Conservation (phyloP, 1,284 basidiomycete genomes). For the Cryptococcus wingfieldii region DNA sequence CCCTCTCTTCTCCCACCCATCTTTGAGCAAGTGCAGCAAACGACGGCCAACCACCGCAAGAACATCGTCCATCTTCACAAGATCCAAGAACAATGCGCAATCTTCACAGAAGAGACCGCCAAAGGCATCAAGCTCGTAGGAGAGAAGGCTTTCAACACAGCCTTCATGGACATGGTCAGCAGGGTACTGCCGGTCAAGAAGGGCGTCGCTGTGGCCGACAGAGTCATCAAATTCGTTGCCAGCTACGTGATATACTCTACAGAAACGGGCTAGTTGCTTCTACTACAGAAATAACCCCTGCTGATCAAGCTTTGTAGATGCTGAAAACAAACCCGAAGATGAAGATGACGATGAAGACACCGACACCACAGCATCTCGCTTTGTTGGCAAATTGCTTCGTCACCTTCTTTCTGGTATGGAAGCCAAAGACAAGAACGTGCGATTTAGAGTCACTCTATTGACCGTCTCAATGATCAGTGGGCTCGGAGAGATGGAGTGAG, state of each 20-base stretch:
- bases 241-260: constrained; percentile 74
- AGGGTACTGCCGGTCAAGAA: constrained; percentile 77
- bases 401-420: constrained; percentile 78
- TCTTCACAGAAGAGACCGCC: constrained; percentile 56
- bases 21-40: constrained; percentile 77
- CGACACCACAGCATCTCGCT: constrained; percentile 67
- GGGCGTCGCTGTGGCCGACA: constrained; percentile 71
- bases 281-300: background rate
- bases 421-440: constrained; percentile 84
- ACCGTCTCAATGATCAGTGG: constrained; percentile 75
- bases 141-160: constrained; percentile 73
- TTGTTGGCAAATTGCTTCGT: constrained; percentile 66
- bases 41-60: constrained; percentile 83
- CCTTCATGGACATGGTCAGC: constrained; percentile 67
- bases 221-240: constrained; percentile 78
- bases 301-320: constrained; percentile 10
- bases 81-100: constrained; percentile 65
- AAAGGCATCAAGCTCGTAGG: constrained; percentile 62
- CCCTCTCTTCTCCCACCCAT: constrained; percentile 55
- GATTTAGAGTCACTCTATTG: constrained; percentile 73
- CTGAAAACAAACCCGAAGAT: constrained; percentile 43
- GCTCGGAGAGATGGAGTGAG: constrained; percentile 79
- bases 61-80: constrained; percentile 84
- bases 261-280: constrained; percentile 61
- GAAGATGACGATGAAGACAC: constrained; percentile 64